Conservation (phyloP, 345 rosid genomes). For the Syzygium aqueum region DNA sequence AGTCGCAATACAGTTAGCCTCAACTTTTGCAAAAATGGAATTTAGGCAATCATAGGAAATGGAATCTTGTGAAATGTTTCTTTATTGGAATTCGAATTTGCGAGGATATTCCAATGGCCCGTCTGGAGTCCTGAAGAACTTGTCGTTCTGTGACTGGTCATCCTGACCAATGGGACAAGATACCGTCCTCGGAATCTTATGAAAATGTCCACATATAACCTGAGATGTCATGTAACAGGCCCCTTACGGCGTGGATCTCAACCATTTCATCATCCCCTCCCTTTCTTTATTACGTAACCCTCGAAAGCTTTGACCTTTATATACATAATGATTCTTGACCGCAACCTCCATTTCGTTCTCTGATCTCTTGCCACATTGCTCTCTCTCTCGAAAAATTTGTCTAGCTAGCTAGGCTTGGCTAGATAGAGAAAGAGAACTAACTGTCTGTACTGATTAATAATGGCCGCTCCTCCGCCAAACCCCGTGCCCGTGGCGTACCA, state of each 20-base stretch:
- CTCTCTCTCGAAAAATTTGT: not conserved
- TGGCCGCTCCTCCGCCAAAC: constrained; percentile 5
- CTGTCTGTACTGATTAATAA: not conserved
- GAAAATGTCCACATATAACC: not conserved
- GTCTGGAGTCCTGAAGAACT: not conserved
- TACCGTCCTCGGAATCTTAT: not conserved
- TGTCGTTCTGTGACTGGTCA: not conserved
- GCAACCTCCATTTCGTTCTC: not conserved
- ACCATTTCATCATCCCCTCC: not conserved
- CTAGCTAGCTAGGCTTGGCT: not conserved
- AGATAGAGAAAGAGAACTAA: not conserved
- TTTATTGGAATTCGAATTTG: not conserved
- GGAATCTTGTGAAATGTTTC: not conserved
- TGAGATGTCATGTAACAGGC: not conserved
- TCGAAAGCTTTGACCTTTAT: not conserved
- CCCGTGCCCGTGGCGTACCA: constrained; percentile 6
- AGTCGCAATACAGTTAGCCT: not conserved
- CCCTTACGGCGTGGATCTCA: not conserved
- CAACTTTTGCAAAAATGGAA: not conserved
- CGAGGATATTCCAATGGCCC: not conserved
- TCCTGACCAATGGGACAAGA: not conserved
- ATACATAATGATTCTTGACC: not conserved
- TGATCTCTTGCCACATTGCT: not conserved
- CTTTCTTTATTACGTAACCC: not conserved
- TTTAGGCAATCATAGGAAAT: not conserved